These are phyloP conservation scores for Colletotrichum limetticola DNA, from an alignment of 2,329 filamentous ascomycete genomes.

Conservation along the genomic window DNA sequence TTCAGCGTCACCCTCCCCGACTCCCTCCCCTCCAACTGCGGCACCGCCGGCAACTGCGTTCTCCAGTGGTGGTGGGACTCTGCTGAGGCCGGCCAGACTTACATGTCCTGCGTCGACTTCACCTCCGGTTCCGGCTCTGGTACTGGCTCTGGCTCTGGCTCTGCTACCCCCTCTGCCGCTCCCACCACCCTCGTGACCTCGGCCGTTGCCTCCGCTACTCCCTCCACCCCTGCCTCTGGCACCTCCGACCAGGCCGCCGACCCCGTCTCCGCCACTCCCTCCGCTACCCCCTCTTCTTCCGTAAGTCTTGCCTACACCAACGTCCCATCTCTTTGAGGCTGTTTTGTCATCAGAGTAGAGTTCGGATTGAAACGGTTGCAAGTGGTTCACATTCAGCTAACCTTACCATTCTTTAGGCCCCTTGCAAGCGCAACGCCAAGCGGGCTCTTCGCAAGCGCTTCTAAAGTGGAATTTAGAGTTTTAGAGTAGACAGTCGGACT, in stretches of 20 bases:
- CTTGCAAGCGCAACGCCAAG: conserved; percentile 28
- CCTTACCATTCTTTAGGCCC: background rate
- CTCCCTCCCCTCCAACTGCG: conserved; percentile 57
- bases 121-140: conserved; percentile 32
- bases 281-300: conserved; percentile 1
- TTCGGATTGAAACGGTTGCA: conserved; percentile 13
- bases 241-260: conserved; percentile 16
- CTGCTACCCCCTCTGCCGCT: conserved; percentile 7
- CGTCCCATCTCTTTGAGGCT: background rate
- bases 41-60: conserved; percentile 58
- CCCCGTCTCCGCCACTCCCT: conserved; percentile 13
- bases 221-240: conserved; percentile 8
- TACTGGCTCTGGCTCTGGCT: conserved; percentile 12
- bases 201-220: conserved; percentile 17
- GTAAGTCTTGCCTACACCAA: conserved; percentile 6
- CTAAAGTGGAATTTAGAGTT: conserved; percentile 23
- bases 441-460: conserved; percentile 32
- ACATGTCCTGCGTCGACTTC: conserved; percentile 73
- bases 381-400: conserved; percentile 3
- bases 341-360: background rate
- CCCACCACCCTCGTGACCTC: conserved; percentile 28
- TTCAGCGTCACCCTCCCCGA: conserved; percentile 67
- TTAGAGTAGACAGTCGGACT: conserved; percentile 8
- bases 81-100: conserved; percentile 67
- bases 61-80: conserved; percentile 75